Conservation (phyloP, 2,329 filamentous ascomycete genomes). For the Arthrobotrys sphaeroides region DNA sequence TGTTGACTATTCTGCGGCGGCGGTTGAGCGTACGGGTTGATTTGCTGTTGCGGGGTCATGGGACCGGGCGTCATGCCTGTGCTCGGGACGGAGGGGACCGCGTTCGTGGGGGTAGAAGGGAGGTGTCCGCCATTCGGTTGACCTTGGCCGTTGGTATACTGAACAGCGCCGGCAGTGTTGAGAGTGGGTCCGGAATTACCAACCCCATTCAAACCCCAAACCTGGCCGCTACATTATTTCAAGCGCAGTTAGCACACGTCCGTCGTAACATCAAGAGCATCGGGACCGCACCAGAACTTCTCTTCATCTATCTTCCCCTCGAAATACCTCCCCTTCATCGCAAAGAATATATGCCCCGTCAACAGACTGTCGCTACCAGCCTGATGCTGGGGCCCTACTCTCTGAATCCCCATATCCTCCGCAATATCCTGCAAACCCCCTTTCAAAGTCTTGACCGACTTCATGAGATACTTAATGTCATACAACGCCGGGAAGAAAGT, state of each 20-base stretch:
- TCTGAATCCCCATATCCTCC: slow-evolving; percentile 88
- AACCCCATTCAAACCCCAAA: slow-evolving; percentile 58
- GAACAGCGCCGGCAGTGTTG: slow-evolving; percentile 33
- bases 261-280: neutral
- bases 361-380: slow-evolving; percentile 93
- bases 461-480: slow-evolving; percentile 97
- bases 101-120: slow-evolving; percentile 50
- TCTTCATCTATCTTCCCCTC: slow-evolving; percentile 58
- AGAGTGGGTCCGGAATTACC: slow-evolving; percentile 52
- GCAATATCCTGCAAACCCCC: slow-evolving; percentile 92
- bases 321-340: slow-evolving; percentile 66
- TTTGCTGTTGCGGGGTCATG: slow-evolving; percentile 53
- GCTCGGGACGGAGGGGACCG: slow-evolving; percentile 20
- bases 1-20: slow-evolving; percentile 48
- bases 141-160: slow-evolving; percentile 47
- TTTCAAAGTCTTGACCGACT: slow-evolving; percentile 84
- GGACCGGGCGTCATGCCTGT: slow-evolving; percentile 52
- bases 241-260: neutral
- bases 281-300: slow-evolving; percentile 56
- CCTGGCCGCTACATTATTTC: slow-evolving; percentile 55
- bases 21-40: slow-evolving; percentile 49
- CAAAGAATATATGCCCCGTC: slow-evolving; percentile 94
- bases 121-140: slow-evolving; percentile 43
- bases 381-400: slow-evolving; percentile 86
- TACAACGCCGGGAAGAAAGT: slow-evolving; percentile 93